Conservation (phyloP, 2,329 filamentous ascomycete species). For the Dothideomycetidae sp. region DNA sequence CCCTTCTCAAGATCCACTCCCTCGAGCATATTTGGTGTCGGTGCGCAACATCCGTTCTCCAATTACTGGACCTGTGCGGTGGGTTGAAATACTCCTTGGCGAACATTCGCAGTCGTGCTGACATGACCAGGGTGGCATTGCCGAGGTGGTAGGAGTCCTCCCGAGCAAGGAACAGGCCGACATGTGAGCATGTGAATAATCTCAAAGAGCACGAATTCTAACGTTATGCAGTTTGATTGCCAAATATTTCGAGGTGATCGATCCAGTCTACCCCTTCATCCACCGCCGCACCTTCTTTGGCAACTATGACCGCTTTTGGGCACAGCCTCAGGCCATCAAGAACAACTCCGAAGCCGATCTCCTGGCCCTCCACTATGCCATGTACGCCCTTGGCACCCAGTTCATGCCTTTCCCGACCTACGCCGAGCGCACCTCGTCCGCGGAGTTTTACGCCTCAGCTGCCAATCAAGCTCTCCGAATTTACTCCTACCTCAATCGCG, state of each 20-base stretch:
- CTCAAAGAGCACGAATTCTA: not conserved
- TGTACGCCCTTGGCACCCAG: constrained; percentile 65
- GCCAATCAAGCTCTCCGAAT: constrained; percentile 64
- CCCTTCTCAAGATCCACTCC: constrained; percentile 56
- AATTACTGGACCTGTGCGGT: constrained; percentile 61
- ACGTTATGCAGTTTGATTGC: constrained; percentile 29
- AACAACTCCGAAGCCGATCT: constrained; percentile 50
- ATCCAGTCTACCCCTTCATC: constrained; percentile 70
- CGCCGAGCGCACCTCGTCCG: constrained; percentile 55
- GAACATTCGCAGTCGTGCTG: constrained; percentile 1
- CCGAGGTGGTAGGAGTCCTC: constrained; percentile 60
- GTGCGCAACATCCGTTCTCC: constrained; percentile 62
- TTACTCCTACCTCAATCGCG: constrained; percentile 61
- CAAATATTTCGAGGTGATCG: constrained; percentile 47
- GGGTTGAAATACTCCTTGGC: not conserved
- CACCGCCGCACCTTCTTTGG: constrained; percentile 61
- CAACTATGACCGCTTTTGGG: constrained; percentile 69
- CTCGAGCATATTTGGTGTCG: constrained; percentile 69
- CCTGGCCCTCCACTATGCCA: constrained; percentile 59
- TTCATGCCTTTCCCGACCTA: constrained; percentile 48
- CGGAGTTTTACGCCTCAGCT: constrained; percentile 63
- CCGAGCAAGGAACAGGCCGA: constrained; percentile 65
- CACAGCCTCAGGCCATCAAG: constrained; percentile 43
- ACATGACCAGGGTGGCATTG: constrained; percentile 48
- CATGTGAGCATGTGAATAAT: constrained; percentile 26